A percentile compares a stretch with the other conserved stretches of the same genome.
Conservation (phyloP, 495 filamentous ascomycete genomes). For the Pseudomonodictys pantanalensis region DNA sequence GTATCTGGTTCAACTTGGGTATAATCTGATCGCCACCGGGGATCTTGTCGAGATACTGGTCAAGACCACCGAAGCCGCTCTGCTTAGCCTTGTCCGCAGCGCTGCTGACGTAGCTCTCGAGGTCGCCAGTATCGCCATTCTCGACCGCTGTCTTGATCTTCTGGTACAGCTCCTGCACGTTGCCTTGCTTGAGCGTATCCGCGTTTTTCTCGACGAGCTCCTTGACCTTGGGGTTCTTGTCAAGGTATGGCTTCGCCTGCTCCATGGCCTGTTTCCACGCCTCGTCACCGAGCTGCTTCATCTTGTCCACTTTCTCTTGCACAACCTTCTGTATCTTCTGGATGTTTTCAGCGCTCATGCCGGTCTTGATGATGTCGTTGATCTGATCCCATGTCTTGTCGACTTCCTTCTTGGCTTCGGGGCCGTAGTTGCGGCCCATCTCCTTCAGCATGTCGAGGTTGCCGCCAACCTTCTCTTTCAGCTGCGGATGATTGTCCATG, state of each 20-base stretch:
- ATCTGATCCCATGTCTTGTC: constrained; percentile 64
- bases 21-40: constrained; percentile 55
- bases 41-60: constrained; percentile 53
- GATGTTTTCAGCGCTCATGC: constrained; percentile 49
- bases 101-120: constrained; percentile 59
- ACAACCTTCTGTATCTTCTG: constrained; percentile 57
- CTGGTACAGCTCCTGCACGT: constrained; percentile 53
- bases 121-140: constrained; percentile 52
- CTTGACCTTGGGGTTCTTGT: constrained; percentile 66
- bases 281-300: constrained; percentile 60
- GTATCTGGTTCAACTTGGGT: constrained; percentile 54
- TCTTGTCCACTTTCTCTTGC: constrained; percentile 61
- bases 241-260: constrained; percentile 59
- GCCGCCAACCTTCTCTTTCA: constrained; percentile 66
- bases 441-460: constrained; percentile 60
- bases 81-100: constrained; percentile 54
- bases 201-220: constrained; percentile 60
- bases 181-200: constrained; percentile 57
- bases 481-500: constrained; percentile 61
- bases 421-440: constrained; percentile 61
- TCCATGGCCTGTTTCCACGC: constrained; percentile 63
- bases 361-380: constrained; percentile 52
- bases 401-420: constrained; percentile 65
- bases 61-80: constrained; percentile 40
- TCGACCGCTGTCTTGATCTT: constrained; percentile 54